phyloP scores from a whole-genome alignment of 2,329 filamentous ascomycete genomes.

The Penicillium sp. region DNA sequence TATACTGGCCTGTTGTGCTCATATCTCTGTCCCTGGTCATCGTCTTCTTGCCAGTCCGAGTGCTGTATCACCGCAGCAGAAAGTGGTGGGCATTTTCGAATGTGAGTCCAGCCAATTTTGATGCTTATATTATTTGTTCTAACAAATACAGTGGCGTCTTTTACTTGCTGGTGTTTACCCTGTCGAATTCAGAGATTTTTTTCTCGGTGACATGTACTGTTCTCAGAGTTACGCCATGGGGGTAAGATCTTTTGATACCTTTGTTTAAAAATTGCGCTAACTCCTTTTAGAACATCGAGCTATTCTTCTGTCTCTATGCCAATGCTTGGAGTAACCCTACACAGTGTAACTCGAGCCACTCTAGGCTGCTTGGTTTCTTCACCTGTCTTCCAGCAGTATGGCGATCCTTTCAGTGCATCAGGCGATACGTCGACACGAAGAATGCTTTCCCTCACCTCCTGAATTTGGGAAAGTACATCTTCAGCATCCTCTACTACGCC shows the following conservation, averaged over 20 bases:
- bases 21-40: conserved; percentile 67
- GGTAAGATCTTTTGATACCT: conserved; percentile 52
- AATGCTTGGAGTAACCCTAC: conserved; percentile 69
- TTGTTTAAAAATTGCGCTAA: conserved; percentile 19
- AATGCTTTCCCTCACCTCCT: conserved; percentile 90
- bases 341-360: conserved; percentile 83
- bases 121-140: neutral
- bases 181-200: conserved; percentile 97
- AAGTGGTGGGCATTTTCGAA: conserved; percentile 89
- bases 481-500: conserved; percentile 77
- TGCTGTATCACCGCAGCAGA: conserved; percentile 74
- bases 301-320: conserved; percentile 95
- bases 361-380: conserved; percentile 82
- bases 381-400: conserved; percentile 80
- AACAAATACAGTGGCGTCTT: conserved; percentile 68
- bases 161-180: conserved; percentile 83
- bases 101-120: conserved; percentile 52
- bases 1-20: conserved; percentile 84
- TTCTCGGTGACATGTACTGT: conserved; percentile 96
- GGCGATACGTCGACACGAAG: conserved; percentile 82
- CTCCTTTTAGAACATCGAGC: conserved; percentile 69
- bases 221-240: conserved; percentile 88
- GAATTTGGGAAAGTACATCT: conserved; percentile 88
- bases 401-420: conserved; percentile 86
- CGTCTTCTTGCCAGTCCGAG: conserved; percentile 72